Evolutionary conservation across 768 basidiomycete species (phyloP), one percentile per base, ranked within the genome.

Genomic region (Chalciporus pseudorubinellus): DNA sequence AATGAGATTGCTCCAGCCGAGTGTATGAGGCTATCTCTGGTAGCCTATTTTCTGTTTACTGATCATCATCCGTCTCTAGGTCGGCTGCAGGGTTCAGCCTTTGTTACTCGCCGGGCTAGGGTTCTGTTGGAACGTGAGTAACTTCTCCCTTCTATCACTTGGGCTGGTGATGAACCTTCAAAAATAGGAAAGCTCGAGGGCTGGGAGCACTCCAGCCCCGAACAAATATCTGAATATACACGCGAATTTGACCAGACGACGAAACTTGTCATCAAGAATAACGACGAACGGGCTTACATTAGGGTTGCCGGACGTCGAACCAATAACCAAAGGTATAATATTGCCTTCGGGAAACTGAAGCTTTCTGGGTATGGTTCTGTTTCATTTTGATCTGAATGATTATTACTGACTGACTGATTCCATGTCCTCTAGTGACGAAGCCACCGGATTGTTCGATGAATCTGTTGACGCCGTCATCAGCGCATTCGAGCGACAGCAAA

Each of bases 11-110:
- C 60, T 21, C 59, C 63, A 19, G 58, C 63, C 44, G 65, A 64
- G 24, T 69, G 69, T 67, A 52, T 16, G 47, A 59, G 12, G 13
- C 4, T 33, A 8, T 26, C 7, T 1, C 3, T 3, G 2, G 19
- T 14, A 3, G 22, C 22, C 12, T 38, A 24, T 31, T 24, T 13
- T 34, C 9, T 19, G 14, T 26, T 11, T 10, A 31, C 21, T 47
- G 18, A 28, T 6, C 24, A 31, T 20, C 16, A 1, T 16, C 3
- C 11, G 6, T n/a, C 28, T 21, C n/a, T 39, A 78, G 77, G 76
- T 61, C 68, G 70, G 22, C 70, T 78, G 41, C 64, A 72, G 40
- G 78, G 78, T 18, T 79, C 78, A 0, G 68, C 76, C 1, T 77
- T 75, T 53, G 76, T 80, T 16, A 77, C 66, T 19, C 67, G 71